Evolutionary conservation across 352 stramenopile species (phyloP).

Genomic region (Blastocystis sp.): DNA sequence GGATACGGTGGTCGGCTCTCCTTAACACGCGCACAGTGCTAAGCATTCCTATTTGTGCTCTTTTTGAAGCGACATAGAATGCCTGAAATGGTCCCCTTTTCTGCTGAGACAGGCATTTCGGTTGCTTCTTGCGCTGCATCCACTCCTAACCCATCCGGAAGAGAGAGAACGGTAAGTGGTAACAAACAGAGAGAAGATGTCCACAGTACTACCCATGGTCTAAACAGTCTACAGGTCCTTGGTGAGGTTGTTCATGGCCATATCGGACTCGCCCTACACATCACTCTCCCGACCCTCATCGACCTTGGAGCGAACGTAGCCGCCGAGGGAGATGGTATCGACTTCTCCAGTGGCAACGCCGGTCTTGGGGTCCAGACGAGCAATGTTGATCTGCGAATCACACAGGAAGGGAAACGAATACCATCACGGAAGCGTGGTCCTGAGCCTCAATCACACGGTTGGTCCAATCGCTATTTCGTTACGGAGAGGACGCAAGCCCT

Average conservation of each 20-base stretch:
- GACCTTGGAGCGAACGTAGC: slow-evolving; percentile 59
- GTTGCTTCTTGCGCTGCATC: too few species aligned
- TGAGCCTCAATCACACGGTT: slow-evolving; percentile 56
- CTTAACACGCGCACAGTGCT: not conserved
- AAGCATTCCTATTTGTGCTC: not conserved
- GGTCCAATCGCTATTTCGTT: slow-evolving; percentile 51
- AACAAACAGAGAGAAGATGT: not conserved
- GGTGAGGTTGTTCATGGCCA: slow-evolving; percentile 19
- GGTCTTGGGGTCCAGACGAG: slow-evolving; percentile 59
- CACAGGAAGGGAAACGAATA: not conserved
- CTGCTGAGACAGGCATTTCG: too few species aligned
- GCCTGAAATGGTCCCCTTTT: not conserved
- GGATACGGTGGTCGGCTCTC: not conserved
- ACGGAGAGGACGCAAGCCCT: not conserved
- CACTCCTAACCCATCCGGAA: not conserved
- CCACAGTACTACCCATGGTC: not conserved
- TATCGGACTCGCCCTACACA: slow-evolving; percentile 50
- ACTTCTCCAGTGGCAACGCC: slow-evolving; percentile 59
- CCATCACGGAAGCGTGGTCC: slow-evolving; percentile 65
- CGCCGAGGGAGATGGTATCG: slow-evolving; percentile 54
- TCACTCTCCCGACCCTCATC: not conserved
- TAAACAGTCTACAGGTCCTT: slow-evolving; percentile 41
- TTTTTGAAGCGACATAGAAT: not conserved
- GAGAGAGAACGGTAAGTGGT: not conserved
- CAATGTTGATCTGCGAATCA: slow-evolving; percentile 57